Percentiles rank a stretch among this genome's conserved stretches.
These are phyloP conservation scores for Fragilariopsis cylindrus DNA, from an alignment of 108 stramenopile genomes.

Conservation along the genomic window DNA sequence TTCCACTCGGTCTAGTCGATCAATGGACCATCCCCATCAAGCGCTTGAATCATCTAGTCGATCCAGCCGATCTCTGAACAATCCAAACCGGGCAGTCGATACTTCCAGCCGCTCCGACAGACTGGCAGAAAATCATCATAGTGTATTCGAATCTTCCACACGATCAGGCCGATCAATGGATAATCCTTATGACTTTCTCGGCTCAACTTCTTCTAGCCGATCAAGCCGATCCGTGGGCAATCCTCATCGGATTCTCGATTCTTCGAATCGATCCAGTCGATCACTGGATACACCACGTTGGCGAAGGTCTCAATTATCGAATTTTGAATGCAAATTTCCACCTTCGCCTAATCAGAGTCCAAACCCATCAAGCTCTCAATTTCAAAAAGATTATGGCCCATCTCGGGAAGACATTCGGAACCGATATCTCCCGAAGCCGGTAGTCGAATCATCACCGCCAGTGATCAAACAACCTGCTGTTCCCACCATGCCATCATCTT, in stretches of 20 bases:
- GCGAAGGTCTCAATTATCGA: not conserved
- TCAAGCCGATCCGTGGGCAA: not conserved
- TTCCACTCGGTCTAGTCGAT: slow-evolving; percentile 1
- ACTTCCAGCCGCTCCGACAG: not conserved
- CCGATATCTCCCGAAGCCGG: not conserved
- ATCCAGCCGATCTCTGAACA: not conserved
- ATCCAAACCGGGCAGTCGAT: not conserved
- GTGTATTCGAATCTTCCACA: not conserved
- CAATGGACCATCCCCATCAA: not conserved
- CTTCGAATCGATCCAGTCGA: slow-evolving; percentile 1
- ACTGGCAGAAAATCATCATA: not conserved
- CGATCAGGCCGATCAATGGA: not conserved
- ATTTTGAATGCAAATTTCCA: not conserved
- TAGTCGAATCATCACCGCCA: not conserved
- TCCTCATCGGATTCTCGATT: not conserved
- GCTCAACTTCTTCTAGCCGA: not conserved
- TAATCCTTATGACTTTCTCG: not conserved
- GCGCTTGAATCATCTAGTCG: not conserved
- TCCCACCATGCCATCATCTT: slow-evolving; percentile 25
- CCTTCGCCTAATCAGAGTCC: not conserved
- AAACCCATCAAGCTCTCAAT: not conserved
- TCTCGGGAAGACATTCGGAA: not conserved
- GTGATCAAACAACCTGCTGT: not conserved
- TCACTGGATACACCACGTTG: not conserved
- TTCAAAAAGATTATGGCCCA: not conserved